Evolutionary conservation across 2,329 filamentous ascomycete species (phyloP).

Genomic region (Fonsecaea monophora): DNA sequence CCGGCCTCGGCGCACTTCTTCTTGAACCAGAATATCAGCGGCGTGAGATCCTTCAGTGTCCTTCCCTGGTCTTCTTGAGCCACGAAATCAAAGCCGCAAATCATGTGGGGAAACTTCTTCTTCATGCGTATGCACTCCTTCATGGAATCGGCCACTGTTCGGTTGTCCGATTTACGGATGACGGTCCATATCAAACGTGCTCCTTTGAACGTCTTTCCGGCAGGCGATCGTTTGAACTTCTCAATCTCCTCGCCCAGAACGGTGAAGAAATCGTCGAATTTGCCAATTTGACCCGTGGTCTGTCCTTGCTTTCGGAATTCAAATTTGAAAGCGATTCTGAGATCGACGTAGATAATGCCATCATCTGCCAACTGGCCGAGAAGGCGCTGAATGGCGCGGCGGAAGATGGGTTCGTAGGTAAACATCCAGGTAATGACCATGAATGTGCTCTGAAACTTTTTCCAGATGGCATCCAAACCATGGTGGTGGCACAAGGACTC

Average conservation of each 20-base stretch:
- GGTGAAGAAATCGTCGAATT: conserved; percentile 73
- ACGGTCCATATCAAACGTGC: conserved; percentile 85
- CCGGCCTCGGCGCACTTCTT: conserved; percentile 79
- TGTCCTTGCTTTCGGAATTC: conserved; percentile 70
- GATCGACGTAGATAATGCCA: conserved; percentile 82
- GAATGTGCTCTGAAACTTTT: conserved; percentile 79
- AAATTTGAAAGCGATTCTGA: conserved; percentile 76
- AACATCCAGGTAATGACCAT: conserved; percentile 74
- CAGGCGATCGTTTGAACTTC: conserved; percentile 73
- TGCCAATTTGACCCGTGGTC: conserved; percentile 56
- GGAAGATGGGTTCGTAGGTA: conserved; percentile 89
- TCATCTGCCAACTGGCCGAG: conserved; percentile 77
- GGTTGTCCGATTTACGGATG: conserved; percentile 68
- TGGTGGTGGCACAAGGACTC: conserved; percentile 82
- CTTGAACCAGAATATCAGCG: conserved; percentile 91
- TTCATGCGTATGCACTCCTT: conserved; percentile 85
- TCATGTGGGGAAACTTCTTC: conserved; percentile 75
- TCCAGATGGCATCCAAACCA: conserved; percentile 83
- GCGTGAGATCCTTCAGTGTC: conserved; percentile 76
- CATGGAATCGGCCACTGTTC: conserved; percentile 78
- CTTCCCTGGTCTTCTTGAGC: conserved; percentile 84
- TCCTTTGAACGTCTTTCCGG: conserved; percentile 82
- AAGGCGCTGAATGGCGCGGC: conserved; percentile 74
- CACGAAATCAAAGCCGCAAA: conserved; percentile 88
- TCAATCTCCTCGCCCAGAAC: conserved; percentile 79